phyloP scores from a whole-genome alignment of 805 yeast species.

The Alloascoidea hylecoeti region DNA sequence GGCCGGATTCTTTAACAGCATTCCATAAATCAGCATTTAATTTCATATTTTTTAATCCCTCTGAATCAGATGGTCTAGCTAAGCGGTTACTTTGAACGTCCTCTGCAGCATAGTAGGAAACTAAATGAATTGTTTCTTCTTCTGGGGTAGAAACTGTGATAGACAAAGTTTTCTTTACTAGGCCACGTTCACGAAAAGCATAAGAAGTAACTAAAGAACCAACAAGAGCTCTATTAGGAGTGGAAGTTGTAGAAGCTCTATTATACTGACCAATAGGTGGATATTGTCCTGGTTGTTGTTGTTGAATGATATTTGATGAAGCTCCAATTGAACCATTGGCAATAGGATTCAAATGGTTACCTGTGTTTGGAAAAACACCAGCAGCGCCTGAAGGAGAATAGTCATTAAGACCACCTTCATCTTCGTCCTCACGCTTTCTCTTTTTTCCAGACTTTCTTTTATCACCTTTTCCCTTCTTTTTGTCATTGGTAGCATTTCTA shows the following conservation, averaged over 20 bases:
- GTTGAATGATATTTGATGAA: too few relatives aligned
- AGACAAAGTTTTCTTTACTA: slow-evolving; percentile 73
- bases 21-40: slow-evolving; percentile 34
- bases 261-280: neutral
- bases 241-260: slow-evolving; percentile 4
- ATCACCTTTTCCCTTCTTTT: slow-evolving; percentile 22
- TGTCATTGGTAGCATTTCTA: slow-evolving; percentile 28
- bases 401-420: slow-evolving; percentile 3
- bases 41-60: slow-evolving; percentile 30
- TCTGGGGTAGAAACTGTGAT: slow-evolving; percentile 29
- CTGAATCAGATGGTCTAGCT: slow-evolving; percentile 39
- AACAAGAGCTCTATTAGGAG: slow-evolving; percentile 27
- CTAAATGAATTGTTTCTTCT: slow-evolving; percentile 47
- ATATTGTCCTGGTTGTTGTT: slow-evolving; percentile 1
- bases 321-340: neutral
- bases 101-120: slow-evolving; percentile 64
- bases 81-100: slow-evolving; percentile 54
- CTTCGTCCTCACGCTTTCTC: slow-evolving; percentile 1
- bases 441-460: slow-evolving; percentile 13
- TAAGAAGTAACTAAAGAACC: slow-evolving; percentile 47
- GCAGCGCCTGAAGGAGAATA: slow-evolving; percentile 3
- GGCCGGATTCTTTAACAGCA: slow-evolving; percentile 41
- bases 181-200: slow-evolving; percentile 56
- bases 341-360: neutral
- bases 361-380: neutral